Conservation (phyloP, 805 yeast genomes). For the Barnettozyma salicaria region DNA sequence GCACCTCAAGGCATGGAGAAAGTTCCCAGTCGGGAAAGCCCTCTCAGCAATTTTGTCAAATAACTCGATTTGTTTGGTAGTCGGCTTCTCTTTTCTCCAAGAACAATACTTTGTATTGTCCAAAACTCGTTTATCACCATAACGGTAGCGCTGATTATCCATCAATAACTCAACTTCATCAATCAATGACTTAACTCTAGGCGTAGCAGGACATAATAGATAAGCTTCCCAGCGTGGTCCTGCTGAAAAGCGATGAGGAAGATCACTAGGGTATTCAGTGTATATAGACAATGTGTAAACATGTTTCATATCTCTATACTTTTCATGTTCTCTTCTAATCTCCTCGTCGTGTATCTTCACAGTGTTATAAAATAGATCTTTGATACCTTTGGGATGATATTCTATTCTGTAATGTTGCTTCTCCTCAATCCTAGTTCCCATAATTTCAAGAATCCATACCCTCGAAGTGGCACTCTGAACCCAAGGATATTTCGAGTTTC, state of each 20-base stretch:
- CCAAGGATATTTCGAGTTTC: slow-evolving; percentile 31
- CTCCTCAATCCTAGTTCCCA: slow-evolving; percentile 18
- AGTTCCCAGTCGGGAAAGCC: neutral
- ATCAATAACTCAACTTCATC: slow-evolving; percentile 6
- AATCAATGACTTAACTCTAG: slow-evolving; percentile 19
- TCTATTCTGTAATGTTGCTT: slow-evolving; percentile 24
- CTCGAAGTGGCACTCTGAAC: slow-evolving; percentile 25
- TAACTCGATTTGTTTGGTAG: slow-evolving; percentile 24
- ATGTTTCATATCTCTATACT: too few relatives aligned
- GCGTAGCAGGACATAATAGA: slow-evolving; percentile 22
- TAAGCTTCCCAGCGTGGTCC: slow-evolving; percentile 16
- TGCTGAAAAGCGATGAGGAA: too few relatives aligned
- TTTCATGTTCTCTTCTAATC: too few relatives aligned
- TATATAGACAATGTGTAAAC: slow-evolving; percentile 16
- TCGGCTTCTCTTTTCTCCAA: slow-evolving; percentile 29
- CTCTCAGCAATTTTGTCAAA: slow-evolving; percentile 9
- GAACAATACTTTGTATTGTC: slow-evolving; percentile 25
- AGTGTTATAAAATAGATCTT: slow-evolving; percentile 13
- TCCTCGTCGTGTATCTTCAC: too few relatives aligned
- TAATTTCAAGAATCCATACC: slow-evolving; percentile 30
- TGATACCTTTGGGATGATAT: slow-evolving; percentile 12
- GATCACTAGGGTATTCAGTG: slow-evolving; percentile 9
- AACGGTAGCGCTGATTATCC: too few relatives aligned
- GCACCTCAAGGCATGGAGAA: neutral
- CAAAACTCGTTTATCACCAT: too few relatives aligned